These are phyloP conservation scores for Epichloe glyceriae DNA, from an alignment of 2,329 filamentous ascomycete genomes.

Conservation along the genomic window DNA sequence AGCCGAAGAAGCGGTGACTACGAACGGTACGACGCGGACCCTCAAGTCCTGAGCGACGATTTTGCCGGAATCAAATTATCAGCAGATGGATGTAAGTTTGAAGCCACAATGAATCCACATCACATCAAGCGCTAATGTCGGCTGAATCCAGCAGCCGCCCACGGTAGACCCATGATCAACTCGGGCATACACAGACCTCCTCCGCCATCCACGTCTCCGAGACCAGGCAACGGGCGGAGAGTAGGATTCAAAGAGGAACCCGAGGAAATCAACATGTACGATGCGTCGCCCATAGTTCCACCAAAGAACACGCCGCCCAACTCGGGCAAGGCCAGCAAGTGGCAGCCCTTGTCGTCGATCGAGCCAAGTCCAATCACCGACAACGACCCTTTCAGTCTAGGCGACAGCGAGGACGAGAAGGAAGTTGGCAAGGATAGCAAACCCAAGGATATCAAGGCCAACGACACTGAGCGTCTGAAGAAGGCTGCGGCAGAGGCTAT, in stretches of 20 bases:
- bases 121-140: neutral
- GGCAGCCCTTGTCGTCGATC: slow-evolving; percentile 82
- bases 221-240: slow-evolving; percentile 34
- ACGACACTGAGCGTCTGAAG: slow-evolving; percentile 50
- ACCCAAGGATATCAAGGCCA: slow-evolving; percentile 40
- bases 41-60: slow-evolving; percentile 77
- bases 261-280: slow-evolving; percentile 71
- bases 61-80: slow-evolving; percentile 60
- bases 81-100: slow-evolving; percentile 45
- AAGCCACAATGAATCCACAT: neutral
- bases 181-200: slow-evolving; percentile 67
- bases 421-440: slow-evolving; percentile 27
- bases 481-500: slow-evolving; percentile 51
- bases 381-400: slow-evolving; percentile 92
- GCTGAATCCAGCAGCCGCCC: slow-evolving; percentile 14
- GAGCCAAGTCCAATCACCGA: slow-evolving; percentile 72
- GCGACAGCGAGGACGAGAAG: slow-evolving; percentile 92
- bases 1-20: slow-evolving; percentile 72
- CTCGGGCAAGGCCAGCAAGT: slow-evolving; percentile 73
- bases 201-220: slow-evolving; percentile 38
- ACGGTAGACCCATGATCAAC: slow-evolving; percentile 39
- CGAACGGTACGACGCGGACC: slow-evolving; percentile 88
- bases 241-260: slow-evolving; percentile 49
- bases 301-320: slow-evolving; percentile 35
- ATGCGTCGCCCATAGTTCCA: slow-evolving; percentile 43